Conservation (phyloP, 176 grass and related monocot species). For the Otatea glauca region DNA sequence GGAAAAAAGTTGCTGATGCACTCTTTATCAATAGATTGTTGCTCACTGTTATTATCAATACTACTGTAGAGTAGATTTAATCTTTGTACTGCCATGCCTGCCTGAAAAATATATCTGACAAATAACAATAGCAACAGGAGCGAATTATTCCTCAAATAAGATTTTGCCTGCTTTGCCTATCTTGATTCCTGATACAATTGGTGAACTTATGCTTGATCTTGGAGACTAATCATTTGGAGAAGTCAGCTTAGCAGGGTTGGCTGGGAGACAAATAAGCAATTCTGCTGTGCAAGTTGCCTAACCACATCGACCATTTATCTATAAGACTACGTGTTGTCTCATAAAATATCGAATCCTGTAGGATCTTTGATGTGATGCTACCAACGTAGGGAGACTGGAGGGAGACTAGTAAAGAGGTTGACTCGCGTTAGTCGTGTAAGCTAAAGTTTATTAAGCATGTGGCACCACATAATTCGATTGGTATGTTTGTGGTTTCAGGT, state of each 20-base stretch:
- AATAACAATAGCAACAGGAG: not conserved
- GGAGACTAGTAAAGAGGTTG: slow-evolving; percentile 48
- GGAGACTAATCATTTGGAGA: slow-evolving; percentile 14
- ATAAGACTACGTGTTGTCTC: slow-evolving; percentile 9
- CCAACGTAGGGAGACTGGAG: slow-evolving; percentile 22
- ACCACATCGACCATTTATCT: slow-evolving; percentile 54
- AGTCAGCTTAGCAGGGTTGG: slow-evolving; percentile 33
- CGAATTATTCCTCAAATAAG: slow-evolving; percentile 14
- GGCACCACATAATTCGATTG: slow-evolving; percentile 34
- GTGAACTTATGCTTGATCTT: slow-evolving; percentile 37
- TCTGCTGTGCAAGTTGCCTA: slow-evolving; percentile 49
- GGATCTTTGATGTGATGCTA: slow-evolving; percentile 47
- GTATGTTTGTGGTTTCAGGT: slow-evolving; percentile 36
- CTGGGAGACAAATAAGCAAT: slow-evolving; percentile 40
- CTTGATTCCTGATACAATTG: slow-evolving; percentile 33
- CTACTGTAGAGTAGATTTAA: slow-evolving; percentile 8
- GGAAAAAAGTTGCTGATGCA: not conserved
- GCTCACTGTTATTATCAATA: not conserved
- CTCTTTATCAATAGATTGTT: not conserved
- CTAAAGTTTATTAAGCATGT: slow-evolving; percentile 47
- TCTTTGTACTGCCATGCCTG: not conserved
- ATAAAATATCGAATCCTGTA: slow-evolving; percentile 46
- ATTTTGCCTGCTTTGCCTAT: slow-evolving; percentile 27
- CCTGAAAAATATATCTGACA: slow-evolving; percentile 9
- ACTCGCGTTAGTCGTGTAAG: not conserved